Evolutionary conservation across 768 basidiomycete genomes (phyloP).

Genomic region (Myochromella boudieri): DNA sequence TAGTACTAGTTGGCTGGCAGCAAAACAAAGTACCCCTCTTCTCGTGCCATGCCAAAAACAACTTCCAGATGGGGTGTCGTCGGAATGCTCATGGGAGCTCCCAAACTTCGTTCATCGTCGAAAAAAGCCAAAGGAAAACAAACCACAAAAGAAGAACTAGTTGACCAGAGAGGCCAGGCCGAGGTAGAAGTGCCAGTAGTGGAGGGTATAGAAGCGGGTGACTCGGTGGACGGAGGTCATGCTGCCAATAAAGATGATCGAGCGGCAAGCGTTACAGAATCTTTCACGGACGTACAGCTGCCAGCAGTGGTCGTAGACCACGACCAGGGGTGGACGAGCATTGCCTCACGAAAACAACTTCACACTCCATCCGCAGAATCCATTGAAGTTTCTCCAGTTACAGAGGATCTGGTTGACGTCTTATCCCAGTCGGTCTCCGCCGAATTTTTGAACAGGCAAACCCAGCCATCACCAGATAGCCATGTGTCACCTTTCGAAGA

Average conservation of each 20-base stretch:
- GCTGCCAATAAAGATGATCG: not conserved
- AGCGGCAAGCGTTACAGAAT: not conserved
- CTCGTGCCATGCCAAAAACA: constrained; percentile 8
- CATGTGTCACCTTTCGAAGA: not conserved
- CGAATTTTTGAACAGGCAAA: constrained; percentile 6
- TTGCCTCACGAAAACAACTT: not conserved
- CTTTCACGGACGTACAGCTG: constrained; percentile 4
- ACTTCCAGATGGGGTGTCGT: constrained; percentile 17
- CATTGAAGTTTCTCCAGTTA: too few relatives aligned
- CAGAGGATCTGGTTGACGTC: constrained; percentile 13
- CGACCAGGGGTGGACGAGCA: constrained; percentile 10
- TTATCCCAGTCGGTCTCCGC: constrained; percentile 7
- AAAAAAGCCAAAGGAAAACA: constrained; percentile 5
- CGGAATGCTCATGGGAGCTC: constrained; percentile 14
- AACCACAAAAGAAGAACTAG: not conserved
- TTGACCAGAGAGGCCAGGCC: not conserved
- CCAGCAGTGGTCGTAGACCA: too few relatives aligned
- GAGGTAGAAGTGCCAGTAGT: not conserved
- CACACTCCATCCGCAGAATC: not conserved
- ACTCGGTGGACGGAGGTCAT: not conserved
- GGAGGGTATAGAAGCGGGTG: not conserved
- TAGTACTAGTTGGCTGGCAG: not conserved
- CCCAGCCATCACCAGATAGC: not conserved
- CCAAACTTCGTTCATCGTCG: constrained; percentile 11
- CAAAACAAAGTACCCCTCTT: not conserved